Percentiles rank a stretch among this genome's conserved stretches.
Conservation (phyloP, 2,329 filamentous ascomycete species). For the Aspergillus sp. region DNA sequence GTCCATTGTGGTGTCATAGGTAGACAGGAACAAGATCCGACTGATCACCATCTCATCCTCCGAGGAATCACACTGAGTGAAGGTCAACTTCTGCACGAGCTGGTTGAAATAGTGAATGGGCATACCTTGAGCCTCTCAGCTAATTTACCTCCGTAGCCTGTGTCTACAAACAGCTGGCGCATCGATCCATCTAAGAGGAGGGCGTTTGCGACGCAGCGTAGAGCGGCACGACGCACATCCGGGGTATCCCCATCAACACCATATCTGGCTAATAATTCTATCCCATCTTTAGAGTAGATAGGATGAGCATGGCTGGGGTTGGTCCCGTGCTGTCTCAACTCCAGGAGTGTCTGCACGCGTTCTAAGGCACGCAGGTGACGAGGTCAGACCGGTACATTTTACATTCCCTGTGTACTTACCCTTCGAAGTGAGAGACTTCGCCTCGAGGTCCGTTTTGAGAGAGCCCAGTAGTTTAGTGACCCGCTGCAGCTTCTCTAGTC, state of each 20-base stretch:
- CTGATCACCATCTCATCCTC: constrained; percentile 86
- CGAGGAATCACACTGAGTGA: constrained; percentile 59
- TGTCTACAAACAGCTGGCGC: constrained; percentile 71
- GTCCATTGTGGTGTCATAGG: constrained; percentile 72
- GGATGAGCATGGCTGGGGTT: constrained; percentile 71
- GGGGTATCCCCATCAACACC: constrained; percentile 68
- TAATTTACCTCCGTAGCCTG: constrained; percentile 67
- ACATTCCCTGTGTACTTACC: constrained; percentile 51
- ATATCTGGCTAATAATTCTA: constrained; percentile 70
- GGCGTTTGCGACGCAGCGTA: constrained; percentile 84
- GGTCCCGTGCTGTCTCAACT: constrained; percentile 78
- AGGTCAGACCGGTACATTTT: not conserved
- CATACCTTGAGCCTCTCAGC: constrained; percentile 67
- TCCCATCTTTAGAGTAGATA: constrained; percentile 82
- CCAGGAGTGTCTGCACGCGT: constrained; percentile 49
- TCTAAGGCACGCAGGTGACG: constrained; percentile 27
- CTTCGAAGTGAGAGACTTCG: constrained; percentile 59
- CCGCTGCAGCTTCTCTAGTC: constrained; percentile 67
- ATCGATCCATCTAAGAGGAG: constrained; percentile 69
- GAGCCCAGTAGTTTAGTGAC: constrained; percentile 66
- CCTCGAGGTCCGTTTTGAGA: constrained; percentile 63
- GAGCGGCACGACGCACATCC: constrained; percentile 69
- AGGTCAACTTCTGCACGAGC: constrained; percentile 7
- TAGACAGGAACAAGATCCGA: constrained; percentile 77
- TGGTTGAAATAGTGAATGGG: not conserved